A percentile compares a stretch with the other conserved stretches of the same genome.
Evolutionary conservation across 352 stramenopile genomes (phyloP).

Genomic region (Pythium dissimile): DNA sequence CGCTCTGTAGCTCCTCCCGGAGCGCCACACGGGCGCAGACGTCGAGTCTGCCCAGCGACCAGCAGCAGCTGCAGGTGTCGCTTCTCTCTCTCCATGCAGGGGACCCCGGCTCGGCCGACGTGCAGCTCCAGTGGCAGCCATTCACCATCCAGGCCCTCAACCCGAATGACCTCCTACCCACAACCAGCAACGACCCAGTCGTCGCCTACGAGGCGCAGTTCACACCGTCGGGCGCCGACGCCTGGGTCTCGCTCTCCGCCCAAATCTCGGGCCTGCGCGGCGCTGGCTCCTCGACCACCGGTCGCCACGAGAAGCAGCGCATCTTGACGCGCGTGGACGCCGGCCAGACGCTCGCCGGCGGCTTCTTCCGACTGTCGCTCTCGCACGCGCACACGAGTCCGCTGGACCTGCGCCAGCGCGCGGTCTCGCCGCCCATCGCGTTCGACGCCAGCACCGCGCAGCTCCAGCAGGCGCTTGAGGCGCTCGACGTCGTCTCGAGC

Average conservation of each 20-base stretch:
- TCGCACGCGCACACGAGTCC: slow-evolving; percentile 35
- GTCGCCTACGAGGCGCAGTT: slow-evolving; percentile 58
- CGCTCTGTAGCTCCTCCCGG: no score
- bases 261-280: slow-evolving; percentile 29
- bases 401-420: slow-evolving; percentile 36
- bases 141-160: slow-evolving; percentile 33
- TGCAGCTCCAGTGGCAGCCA: slow-evolving; percentile 40
- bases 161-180: slow-evolving; percentile 11
- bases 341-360: slow-evolving; percentile 41
- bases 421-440: slow-evolving; percentile 54
- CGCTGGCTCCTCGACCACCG: slow-evolving; percentile 10
- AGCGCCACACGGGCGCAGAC: neutral
- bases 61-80: neutral
- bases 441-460: slow-evolving; percentile 64
- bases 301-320: slow-evolving; percentile 42
- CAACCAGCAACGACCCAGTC: slow-evolving; percentile 21
- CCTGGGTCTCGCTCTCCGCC: slow-evolving; percentile 34
- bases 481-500: slow-evolving; percentile 55
- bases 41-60: neutral
- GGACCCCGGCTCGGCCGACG: slow-evolving; percentile 34
- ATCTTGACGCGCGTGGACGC: slow-evolving; percentile 48
- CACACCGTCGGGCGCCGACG: slow-evolving; percentile 34
- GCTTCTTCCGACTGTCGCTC: slow-evolving; percentile 51
- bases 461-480: slow-evolving; percentile 69
- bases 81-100: slow-evolving; percentile 26